Conservation (phyloP, 441 rosid genomes). For the Erodium moschatum region DNA sequence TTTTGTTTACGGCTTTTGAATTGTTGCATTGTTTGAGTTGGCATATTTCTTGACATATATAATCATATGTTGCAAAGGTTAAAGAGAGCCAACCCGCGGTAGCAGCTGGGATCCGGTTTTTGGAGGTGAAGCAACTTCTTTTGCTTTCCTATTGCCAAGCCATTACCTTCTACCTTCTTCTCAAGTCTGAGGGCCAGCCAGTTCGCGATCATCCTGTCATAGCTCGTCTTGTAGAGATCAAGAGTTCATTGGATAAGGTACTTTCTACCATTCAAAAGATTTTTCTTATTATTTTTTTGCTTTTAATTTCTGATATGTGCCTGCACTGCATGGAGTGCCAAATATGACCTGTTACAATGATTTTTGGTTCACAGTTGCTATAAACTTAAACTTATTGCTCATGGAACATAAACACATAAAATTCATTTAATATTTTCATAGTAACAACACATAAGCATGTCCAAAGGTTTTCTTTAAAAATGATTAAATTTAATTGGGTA, state of each 20-base stretch:
- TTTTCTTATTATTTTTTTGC: neutral
- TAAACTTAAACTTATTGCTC: neutral
- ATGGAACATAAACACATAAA: neutral
- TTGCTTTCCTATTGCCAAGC: constrained; percentile 71
- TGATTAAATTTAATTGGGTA: too few relatives aligned
- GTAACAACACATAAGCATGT: neutral
- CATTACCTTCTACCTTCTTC: constrained; percentile 79
- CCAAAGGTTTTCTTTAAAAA: too few relatives aligned
- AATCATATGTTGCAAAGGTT: constrained; percentile 32
- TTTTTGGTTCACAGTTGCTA: neutral
- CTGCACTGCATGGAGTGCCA: neutral
- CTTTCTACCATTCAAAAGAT: constrained; percentile 13
- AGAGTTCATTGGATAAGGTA: constrained; percentile 66
- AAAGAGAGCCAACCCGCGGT: constrained; percentile 32
- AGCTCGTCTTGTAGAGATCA: constrained; percentile 67
- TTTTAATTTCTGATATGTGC: neutral
- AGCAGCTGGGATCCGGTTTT: constrained; percentile 44
- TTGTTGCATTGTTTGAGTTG: neutral
- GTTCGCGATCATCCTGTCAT: constrained; percentile 83
- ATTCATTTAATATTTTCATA: neutral
- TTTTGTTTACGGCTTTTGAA: neutral
- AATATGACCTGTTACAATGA: neutral
- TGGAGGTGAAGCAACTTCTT: constrained; percentile 73
- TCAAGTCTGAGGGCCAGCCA: constrained; percentile 78
- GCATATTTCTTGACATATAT: neutral